Percentiles rank a stretch among this genome's conserved stretches.
Evolutionary conservation across 768 basidiomycete genomes (phyloP).

Genomic region (Podaxis sp.): DNA sequence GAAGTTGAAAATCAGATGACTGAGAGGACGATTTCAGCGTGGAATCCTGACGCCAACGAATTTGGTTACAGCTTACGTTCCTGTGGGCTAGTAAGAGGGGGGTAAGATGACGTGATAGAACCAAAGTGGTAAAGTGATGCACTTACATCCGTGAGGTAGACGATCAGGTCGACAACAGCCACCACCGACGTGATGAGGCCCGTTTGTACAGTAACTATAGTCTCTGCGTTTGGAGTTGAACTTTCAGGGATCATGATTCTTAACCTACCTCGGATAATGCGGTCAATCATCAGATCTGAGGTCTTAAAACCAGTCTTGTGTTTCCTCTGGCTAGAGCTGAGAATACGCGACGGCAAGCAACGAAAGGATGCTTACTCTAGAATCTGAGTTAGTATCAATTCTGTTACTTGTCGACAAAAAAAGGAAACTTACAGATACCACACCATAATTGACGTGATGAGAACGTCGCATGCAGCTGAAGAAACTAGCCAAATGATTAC

Average conservation of each 20-base stretch:
- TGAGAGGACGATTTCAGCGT: slow-evolving; percentile 14
- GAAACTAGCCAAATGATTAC: slow-evolving; percentile 20
- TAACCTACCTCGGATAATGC: slow-evolving; percentile 22
- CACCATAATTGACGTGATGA: slow-evolving; percentile 21
- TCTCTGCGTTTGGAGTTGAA: neutral
- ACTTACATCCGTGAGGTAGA: slow-evolving; percentile 25
- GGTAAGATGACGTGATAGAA: neutral
- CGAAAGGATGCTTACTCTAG: slow-evolving; percentile 2
- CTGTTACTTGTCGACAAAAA: neutral
- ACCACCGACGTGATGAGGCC: slow-evolving; percentile 23
- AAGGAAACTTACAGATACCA: slow-evolving; percentile 17
- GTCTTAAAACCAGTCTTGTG: slow-evolving; percentile 24
- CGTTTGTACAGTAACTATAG: slow-evolving; percentile 25
- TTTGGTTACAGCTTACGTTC: slow-evolving; percentile 15
- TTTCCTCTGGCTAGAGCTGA: slow-evolving; percentile 15
- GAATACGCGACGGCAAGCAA: neutral
- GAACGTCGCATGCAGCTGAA: slow-evolving; percentile 15
- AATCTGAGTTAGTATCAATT: neutral
- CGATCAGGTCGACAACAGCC: slow-evolving; percentile 21
- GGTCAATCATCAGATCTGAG: slow-evolving; percentile 24
- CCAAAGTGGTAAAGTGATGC: neutral
- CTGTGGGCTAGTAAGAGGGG: slow-evolving; percentile 8
- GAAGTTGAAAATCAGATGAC: slow-evolving; percentile 39
- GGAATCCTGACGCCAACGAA: too few relatives aligned
- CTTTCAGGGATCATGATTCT: neutral